Base-by-base conservation (phyloP, 495 filamentous ascomycete species). In the Penicillium goetzii region DNA sequence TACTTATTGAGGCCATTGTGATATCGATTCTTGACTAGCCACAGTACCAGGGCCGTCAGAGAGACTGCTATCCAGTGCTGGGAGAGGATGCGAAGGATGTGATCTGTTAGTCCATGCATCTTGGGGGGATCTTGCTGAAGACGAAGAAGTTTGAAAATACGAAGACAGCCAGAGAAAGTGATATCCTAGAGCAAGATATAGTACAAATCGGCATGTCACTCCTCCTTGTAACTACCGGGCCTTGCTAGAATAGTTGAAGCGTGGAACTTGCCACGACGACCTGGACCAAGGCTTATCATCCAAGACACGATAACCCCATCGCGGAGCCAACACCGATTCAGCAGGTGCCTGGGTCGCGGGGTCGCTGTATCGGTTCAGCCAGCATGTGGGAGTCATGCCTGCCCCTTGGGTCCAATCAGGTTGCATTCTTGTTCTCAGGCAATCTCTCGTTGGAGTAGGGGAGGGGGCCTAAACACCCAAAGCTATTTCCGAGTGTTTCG, bases 91-190 rank as follows among this genome's bases (percentile, higher is more conserved):
- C 43, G 53, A 17, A 65, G 34, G 11, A 65, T 25, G 19, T 65
- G 53, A 21, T 65, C 63, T 6, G 63, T 65, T 26, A 65, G n/a
- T 30, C 63, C 63, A 25, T 61, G 63, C 63, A 65, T 65, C 4
- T 43, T 61, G 52, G 34, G 23, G 26, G 10, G 8, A 8, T 26
- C 23, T 30, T 19, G 10, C 12, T 30, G 34, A 19, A 51, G 11
- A 52, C 3, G 21, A 26, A 14, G 17, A 17, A 34, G 2, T 4
- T 25, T 59, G 30, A 28, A 38, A 32, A 30, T 15, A 28, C 6
- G 1, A 12, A 38, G 33, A 23, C 11, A 33, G 45, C 2, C 36
- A 40, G 32, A 59, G 32, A 28, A 26, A 36, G 19, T 10, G 30
- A 26, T 51, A 33, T 8, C 11, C 23, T 28, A 36, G 4, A 9